Evolutionary conservation across 371 early-diverging fungal species (phyloP), one percentile per base, ranked within the genome.

Genomic region (Mortierella sp.): DNA sequence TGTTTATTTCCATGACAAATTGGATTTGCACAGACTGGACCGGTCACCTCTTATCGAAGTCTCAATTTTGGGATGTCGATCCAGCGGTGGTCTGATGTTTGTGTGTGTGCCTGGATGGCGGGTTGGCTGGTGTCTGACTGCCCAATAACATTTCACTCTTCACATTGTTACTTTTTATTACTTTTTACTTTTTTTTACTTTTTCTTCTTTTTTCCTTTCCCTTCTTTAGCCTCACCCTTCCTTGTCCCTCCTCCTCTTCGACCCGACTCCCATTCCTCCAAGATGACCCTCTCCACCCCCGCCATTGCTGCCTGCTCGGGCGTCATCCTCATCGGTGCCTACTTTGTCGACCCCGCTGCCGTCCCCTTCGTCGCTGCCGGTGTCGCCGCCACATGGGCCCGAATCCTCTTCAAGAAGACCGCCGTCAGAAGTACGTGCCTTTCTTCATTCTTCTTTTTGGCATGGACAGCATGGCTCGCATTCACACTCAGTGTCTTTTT

Each of bases 331-430:
- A 68, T 70, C 19, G 84, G 79, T 13, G 64, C 84, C 24, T 83
- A 73, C 76, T 31, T 83, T 31, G 39, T 73, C 63, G 84, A 83
- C 72, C 70, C 76, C 39, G 40, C 52, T 9, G 41, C 79, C 22
- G 22, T 83, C 50, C 84, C 84, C 26, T 72, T 73, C 34, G 76
- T 69, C 40, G 70, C 66, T 37, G 79, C 84, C 19, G 84, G 79
- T 68, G 79, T 83, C 3, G 79, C 84, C 34, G 84, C 76, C 66
- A 76, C 84, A 58, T 78, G 79, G 79, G 76, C 79, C 26, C 26
- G 78, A 24, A 53, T 70, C 53, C 47, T 77, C 44, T 67, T 77
- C 69, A 77, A 71, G 61, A 68, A 71, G 55, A 34, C 64, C 16
- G 61, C 74, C 39, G 43, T 39, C 53, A 77, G 69, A 55, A 53